Base-by-base conservation (phyloP, 108 stramenopile genomes). In the Cyclotella sp. region DNA sequence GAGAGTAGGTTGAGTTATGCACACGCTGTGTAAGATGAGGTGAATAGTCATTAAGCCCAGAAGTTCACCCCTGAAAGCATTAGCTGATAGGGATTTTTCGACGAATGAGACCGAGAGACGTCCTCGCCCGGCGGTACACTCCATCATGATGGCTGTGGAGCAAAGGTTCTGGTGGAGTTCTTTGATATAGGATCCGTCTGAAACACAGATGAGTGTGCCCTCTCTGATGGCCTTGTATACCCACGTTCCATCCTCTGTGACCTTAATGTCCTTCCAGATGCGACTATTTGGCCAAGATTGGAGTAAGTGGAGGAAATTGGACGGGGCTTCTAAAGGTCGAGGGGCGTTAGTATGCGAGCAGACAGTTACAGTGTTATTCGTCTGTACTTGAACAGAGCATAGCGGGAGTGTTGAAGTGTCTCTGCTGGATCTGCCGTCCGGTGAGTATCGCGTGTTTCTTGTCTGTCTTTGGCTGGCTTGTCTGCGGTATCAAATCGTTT, bases 1-100 rank as follows among this genome's bases (percentile, higher is more conserved):
- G n/a, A n/a, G n/a, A n/a, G n/a, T n/a, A n/a, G n/a, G n/a, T n/a
- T n/a, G n/a, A n/a, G n/a, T n/a, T n/a, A n/a, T n/a, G n/a, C n/a
- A n/a, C n/a, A n/a, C n/a, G n/a, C n/a, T n/a, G n/a, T n/a, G n/a
- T n/a, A 70, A 42, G 12, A 70, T 27, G 4, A 70, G 54, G 18
- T 70, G 69, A 22, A 70, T 34, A 24, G 69, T 30, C 69, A 70
- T 26, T 7, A 70, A 30, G 6, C 69, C 69, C 2, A 70, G 54
- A 6, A 70, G 29, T 43, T 70, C 69, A 3, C 69, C 69, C 40
- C 69, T 55, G 40, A 57, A 70, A 3, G 69, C 69, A 42, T 24
- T 24, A 7, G 69, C 69, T 40, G 18, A 8, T 10, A 57, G 16
- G 2, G 54, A 53, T 30, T 18, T 1, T 24, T 70, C 69, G 30